Evolutionary conservation across 768 basidiomycete species (phyloP), one percentile per base, ranked within the genome.

Genomic region (Collybia mongolica): DNA sequence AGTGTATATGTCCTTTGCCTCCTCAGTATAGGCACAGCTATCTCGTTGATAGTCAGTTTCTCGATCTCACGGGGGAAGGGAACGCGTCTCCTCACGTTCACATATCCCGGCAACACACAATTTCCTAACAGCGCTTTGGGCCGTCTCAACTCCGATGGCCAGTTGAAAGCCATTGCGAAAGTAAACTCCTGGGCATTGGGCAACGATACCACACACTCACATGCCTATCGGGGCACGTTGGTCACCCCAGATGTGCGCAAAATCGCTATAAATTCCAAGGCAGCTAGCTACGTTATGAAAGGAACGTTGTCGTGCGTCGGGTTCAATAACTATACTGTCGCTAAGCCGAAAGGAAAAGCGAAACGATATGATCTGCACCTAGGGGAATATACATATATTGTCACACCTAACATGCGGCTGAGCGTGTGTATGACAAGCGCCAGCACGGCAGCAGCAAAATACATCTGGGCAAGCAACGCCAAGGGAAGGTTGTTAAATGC

Each of bases 221-320:
- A 36, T 26, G 56, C 54, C 4, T 39, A 46, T 14, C 47, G 28
- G 18, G 54, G 56, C 9, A 41, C 56, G 0, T 17, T 55, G 24
- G 56, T 58, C 26, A 37, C 44, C 6, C 56, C 56, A 2, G 56
- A 49, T 37, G 54, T 26, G 15, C 42, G 56, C 18, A 58, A 40
- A 18, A 23, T 23, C 9, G 39, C 39, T 15, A 18, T 40, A 8
- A 40, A 40, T 23, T 18, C 22, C 7, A 18, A 8, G 15, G 18
- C 39, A 18, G 39, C 39, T n/a, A 15, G 26, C 18, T 23, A 40
- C 39, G 22, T 18, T 18, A 40, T 40, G 18, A 7, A n/a, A 18
- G 39, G 39, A n/a, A 18, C 39, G 17, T 9, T 40, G 9, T 18
- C 17, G 18, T 40, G 39, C 39, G 15, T 15, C 15, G 39, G 39